phyloP scores from a whole-genome alignment of 768 basidiomycete species.

The Candolleomyces aberdarensis region DNA sequence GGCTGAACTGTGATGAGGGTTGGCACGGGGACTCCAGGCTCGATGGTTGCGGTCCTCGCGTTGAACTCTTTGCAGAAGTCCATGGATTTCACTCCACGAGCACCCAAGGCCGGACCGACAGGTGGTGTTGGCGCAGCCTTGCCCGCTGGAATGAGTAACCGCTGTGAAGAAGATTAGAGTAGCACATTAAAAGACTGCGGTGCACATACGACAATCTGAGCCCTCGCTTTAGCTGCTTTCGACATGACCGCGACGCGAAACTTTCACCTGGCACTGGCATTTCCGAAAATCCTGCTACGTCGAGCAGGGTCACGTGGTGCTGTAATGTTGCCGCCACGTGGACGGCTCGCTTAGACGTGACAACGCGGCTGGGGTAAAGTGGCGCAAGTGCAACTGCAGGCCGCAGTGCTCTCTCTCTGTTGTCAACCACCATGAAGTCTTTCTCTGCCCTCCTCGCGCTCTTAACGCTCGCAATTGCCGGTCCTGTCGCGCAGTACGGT shows the following conservation, averaged over 20 bases:
- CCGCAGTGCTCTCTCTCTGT: conserved; percentile 1
- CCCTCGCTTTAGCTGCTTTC: conserved; percentile 61
- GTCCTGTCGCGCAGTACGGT: conserved; percentile 27
- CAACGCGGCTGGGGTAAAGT: neutral
- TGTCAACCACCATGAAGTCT: conserved; percentile 44
- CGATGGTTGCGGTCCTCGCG: conserved; percentile 88
- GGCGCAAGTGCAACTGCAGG: no score
- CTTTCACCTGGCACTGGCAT: neutral
- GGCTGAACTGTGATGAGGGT: conserved; percentile 93
- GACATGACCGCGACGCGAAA: conserved; percentile 49
- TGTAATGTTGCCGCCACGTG: neutral
- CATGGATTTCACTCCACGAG: conserved; percentile 98
- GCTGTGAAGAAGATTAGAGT: conserved; percentile 39
- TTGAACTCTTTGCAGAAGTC: conserved; percentile 99
- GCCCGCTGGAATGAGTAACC: conserved; percentile 85
- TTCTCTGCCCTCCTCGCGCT: conserved; percentile 42
- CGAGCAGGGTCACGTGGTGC: neutral
- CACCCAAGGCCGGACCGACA: conserved; percentile 95
- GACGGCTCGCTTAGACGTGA: neutral
- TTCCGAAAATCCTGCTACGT: no score
- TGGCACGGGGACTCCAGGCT: conserved; percentile 82
- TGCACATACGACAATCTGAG: conserved; percentile 71
- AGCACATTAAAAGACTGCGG: conserved; percentile 5
- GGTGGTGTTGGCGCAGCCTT: conserved; percentile 96
- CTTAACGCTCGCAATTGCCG: conserved; percentile 39